phyloP scores from a whole-genome alignment of 257 asterid species.

The Solanum ahanhuiri region DNA sequence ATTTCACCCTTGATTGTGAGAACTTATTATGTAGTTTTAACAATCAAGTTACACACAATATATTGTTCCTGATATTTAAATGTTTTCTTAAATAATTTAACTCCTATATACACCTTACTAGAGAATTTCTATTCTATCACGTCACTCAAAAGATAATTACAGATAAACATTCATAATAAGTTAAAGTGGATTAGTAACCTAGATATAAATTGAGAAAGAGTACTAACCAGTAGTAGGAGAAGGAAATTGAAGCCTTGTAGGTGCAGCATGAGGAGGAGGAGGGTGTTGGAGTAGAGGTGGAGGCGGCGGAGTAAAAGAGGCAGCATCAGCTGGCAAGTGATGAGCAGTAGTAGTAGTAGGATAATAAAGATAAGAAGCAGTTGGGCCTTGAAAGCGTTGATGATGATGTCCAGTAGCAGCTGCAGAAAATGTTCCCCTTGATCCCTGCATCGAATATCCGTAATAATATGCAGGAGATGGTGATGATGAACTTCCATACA shows the following conservation, averaged over 20 bases:
- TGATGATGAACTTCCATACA: conserved; percentile 58
- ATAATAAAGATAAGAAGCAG: conserved; percentile 53
- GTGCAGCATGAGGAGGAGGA: neutral
- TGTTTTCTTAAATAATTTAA: neutral
- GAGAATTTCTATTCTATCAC: neutral
- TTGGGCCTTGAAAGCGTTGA: conserved; percentile 58
- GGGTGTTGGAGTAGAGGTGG: conserved; percentile 32
- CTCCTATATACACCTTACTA: neutral
- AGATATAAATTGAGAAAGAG: neutral
- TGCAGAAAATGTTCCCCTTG: conserved; percentile 53
- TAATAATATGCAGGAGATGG: conserved; percentile 52
- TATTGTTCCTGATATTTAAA: neutral
- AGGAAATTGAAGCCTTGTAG: conserved; percentile 43
- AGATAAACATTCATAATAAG: neutral
- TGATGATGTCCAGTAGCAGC: conserved; percentile 7
- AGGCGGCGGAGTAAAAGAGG: conserved; percentile 32
- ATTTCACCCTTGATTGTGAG: neutral
- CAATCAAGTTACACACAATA: neutral
- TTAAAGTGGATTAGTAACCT: neutral
- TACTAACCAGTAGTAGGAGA: conserved; percentile 49
- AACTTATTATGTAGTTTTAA: neutral
- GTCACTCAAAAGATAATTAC: neutral
- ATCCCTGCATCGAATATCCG: conserved; percentile 55
- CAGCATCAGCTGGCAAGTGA: conserved; percentile 20
- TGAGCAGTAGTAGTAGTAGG: conserved; percentile 29